Evolutionary conservation across 2,329 filamentous ascomycete species (phyloP).

Genomic region (Huntiella omanensis): DNA sequence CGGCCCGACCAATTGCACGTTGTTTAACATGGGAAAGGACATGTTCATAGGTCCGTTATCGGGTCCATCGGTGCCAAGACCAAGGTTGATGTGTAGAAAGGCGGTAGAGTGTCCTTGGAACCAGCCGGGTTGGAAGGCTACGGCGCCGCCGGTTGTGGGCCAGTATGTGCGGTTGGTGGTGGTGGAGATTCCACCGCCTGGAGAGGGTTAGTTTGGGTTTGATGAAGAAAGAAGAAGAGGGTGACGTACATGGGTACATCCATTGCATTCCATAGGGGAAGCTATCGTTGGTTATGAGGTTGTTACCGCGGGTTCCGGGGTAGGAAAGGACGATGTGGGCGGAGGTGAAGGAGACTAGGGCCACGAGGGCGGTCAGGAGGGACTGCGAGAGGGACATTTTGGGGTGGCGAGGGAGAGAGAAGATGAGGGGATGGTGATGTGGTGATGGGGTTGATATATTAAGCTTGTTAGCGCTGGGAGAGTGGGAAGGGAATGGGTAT

Average conservation of each 20-base stretch:
- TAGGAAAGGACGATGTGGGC: slow-evolving; percentile 77
- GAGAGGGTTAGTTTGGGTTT: not conserved
- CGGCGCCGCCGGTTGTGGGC: slow-evolving; percentile 71
- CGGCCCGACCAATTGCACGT: slow-evolving; percentile 70
- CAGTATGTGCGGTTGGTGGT: slow-evolving; percentile 78
- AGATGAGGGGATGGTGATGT: too few species aligned
- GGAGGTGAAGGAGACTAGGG: slow-evolving; percentile 30
- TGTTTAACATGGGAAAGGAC: slow-evolving; percentile 61
- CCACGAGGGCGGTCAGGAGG: slow-evolving; percentile 24
- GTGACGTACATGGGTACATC: slow-evolving; percentile 74
- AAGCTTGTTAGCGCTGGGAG: not conserved
- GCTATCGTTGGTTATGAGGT: slow-evolving; percentile 56
- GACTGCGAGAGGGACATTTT: slow-evolving; percentile 29
- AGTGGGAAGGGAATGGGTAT: too few species aligned
- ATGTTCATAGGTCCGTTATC: slow-evolving; percentile 59
- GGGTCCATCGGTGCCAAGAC: slow-evolving; percentile 52
- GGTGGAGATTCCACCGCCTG: slow-evolving; percentile 67
- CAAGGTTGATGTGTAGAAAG: slow-evolving; percentile 79
- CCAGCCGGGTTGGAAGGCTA: slow-evolving; percentile 88
- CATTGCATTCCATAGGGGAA: slow-evolving; percentile 89
- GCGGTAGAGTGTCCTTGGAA: slow-evolving; percentile 74
- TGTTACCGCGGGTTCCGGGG: slow-evolving; percentile 74
- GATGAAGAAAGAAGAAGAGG: slow-evolving; percentile 3
- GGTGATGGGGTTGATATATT: not conserved
- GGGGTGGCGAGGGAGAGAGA: slow-evolving; percentile 11